These are phyloP conservation scores for Populus hybrid DNA, from an alignment of 441 rosid species.

Conservation along the genomic window DNA sequence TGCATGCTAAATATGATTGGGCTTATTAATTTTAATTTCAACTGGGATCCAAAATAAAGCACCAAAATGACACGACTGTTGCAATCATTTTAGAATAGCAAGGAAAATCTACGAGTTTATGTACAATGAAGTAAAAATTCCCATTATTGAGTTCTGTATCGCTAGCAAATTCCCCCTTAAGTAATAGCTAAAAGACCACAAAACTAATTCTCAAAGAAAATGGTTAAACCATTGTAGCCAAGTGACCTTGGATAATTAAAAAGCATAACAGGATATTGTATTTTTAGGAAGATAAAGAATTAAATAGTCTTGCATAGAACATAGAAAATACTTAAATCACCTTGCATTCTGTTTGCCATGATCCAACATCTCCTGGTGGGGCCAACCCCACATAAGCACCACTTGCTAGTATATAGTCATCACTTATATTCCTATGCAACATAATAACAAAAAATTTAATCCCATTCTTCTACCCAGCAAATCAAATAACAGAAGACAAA, in stretches of 20 bases:
- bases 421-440: conserved; percentile 39
- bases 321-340: conserved; percentile 27
- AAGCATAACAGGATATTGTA: not conserved
- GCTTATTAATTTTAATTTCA: not conserved
- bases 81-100: not conserved
- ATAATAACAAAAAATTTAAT: not conserved
- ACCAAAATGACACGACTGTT: not conserved
- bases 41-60: not conserved
- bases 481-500: not conserved
- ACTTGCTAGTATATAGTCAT: conserved; percentile 41
- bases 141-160: not conserved
- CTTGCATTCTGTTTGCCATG: conserved; percentile 91
- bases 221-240: not conserved
- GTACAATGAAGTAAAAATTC: not conserved
- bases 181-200: not conserved
- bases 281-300: not conserved
- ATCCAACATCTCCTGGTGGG: conserved; percentile 74
- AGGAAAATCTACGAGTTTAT: not conserved
- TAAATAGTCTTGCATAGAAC: not conserved
- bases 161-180: not conserved
- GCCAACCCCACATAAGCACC: conserved; percentile 77
- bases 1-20: not conserved
- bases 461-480: not conserved
- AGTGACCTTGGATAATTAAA: not conserved
- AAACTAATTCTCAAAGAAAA: not conserved